Percentiles rank a stretch among this genome's conserved stretches.
These are phyloP conservation scores for Saprolegnia diclina DNA, from an alignment of 352 stramenopile species.

Conservation along the genomic window DNA sequence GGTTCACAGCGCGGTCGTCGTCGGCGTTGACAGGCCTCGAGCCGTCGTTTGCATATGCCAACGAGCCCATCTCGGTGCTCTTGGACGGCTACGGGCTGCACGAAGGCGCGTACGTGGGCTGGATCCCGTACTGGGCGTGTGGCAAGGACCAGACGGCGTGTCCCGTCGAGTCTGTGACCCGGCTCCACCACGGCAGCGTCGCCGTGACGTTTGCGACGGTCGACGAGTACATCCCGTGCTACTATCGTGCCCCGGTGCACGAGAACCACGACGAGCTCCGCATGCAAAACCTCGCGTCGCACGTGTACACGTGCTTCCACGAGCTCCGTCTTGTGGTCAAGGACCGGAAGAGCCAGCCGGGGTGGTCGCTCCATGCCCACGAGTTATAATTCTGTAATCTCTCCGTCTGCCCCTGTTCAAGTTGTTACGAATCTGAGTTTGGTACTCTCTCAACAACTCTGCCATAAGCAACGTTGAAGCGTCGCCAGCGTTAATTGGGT, in stretches of 20 bases:
- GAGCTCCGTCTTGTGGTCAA: conserved; percentile 1
- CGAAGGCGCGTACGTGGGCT: conserved; percentile 5
- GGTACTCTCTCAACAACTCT: no score
- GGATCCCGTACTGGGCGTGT: conserved; percentile 5
- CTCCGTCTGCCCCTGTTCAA: no score
- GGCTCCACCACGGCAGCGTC: conserved; percentile 2
- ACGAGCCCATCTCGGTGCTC: conserved; percentile 7
- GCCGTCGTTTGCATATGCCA: conserved; percentile 1
- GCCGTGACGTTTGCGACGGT: not conserved
- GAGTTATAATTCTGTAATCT: not conserved
- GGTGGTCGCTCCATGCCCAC: not conserved
- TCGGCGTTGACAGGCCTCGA: not conserved
- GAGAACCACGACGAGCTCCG: not conserved
- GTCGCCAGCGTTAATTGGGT: no score
- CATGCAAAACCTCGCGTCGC: not conserved
- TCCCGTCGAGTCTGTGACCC: not conserved
- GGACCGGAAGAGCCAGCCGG: conserved; percentile 4
- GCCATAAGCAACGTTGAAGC: no score
- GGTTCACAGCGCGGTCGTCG: not conserved
- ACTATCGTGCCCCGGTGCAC: not conserved
- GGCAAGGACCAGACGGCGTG: not conserved
- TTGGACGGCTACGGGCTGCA: conserved; percentile 2
- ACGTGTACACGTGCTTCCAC: conserved; percentile 2
- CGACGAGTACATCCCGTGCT: conserved; percentile 13
- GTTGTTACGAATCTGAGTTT: no score